A percentile compares a stretch with the other conserved stretches of the same genome.
Evolutionary conservation across 1,139 yeast species (phyloP).

Genomic region (Yamadazyma jaroonii): DNA sequence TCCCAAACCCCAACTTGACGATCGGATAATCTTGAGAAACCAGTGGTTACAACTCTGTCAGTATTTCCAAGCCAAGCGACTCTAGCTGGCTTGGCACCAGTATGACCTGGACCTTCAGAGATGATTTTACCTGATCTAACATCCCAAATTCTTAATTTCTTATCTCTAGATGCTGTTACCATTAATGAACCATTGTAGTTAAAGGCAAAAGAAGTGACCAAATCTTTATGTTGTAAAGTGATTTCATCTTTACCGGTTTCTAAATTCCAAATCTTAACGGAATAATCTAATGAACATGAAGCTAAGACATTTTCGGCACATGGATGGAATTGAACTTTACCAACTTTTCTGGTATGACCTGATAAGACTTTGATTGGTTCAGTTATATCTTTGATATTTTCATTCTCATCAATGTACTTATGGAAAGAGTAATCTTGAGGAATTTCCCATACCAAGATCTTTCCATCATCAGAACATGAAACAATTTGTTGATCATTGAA

Average conservation of each 20-base stretch:
- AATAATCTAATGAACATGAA: constrained; percentile 84
- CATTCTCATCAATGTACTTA: constrained; percentile 56
- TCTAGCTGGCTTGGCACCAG: constrained; percentile 89
- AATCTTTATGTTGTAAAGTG: constrained; percentile 81
- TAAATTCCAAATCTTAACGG: constrained; percentile 88
- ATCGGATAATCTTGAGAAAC: constrained; percentile 87
- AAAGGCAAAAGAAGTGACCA: constrained; percentile 87
- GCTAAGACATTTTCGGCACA: constrained; percentile 84
- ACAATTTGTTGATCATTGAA: constrained; percentile 74
- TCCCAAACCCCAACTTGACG: constrained; percentile 97
- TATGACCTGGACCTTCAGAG: constrained; percentile 85
- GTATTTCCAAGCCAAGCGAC: constrained; percentile 87
- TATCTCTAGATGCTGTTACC: constrained; percentile 93
- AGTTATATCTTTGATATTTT: constrained; percentile 62
- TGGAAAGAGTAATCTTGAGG: constrained; percentile 77
- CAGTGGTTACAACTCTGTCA: constrained; percentile 89
- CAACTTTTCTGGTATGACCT: constrained; percentile 94
- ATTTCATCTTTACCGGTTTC: constrained; percentile 68
- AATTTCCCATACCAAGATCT: constrained; percentile 80
- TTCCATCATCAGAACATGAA: constrained; percentile 90
- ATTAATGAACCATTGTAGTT: constrained; percentile 83
- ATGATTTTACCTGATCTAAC: constrained; percentile 68
- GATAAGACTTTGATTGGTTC: constrained; percentile 64
- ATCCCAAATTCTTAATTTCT: constrained; percentile 89
- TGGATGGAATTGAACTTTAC: constrained; percentile 90